Conservation (phyloP, 352 stramenopile species). For the Hyaloperonospora brassicae region DNA sequence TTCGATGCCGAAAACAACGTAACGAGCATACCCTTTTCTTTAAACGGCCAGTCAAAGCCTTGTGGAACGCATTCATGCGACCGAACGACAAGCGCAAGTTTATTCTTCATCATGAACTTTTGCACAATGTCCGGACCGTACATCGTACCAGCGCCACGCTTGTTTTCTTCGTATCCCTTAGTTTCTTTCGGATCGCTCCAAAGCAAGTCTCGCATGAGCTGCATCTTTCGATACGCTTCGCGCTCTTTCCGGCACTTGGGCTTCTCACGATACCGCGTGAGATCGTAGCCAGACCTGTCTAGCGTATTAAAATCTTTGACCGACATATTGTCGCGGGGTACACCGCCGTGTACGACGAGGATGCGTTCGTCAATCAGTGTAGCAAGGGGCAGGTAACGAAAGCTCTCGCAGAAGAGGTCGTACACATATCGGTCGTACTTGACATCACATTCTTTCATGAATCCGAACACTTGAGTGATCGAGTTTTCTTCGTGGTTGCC, state of each 20-base stretch:
- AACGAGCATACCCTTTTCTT: slow-evolving; percentile 77
- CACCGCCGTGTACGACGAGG: slow-evolving; percentile 67
- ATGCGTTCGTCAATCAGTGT: slow-evolving; percentile 72
- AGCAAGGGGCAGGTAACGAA: slow-evolving; percentile 63
- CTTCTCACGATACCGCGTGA: slow-evolving; percentile 64
- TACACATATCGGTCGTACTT: slow-evolving; percentile 79
- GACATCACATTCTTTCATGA: slow-evolving; percentile 79
- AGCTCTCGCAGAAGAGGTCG: slow-evolving; percentile 77
- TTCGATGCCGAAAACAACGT: slow-evolving; percentile 85
- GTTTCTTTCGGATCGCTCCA: slow-evolving; percentile 70
- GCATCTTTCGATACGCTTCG: slow-evolving; percentile 52
- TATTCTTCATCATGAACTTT: slow-evolving; percentile 84
- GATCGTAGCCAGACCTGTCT: slow-evolving; percentile 59
- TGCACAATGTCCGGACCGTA: slow-evolving; percentile 74
- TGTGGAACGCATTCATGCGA: slow-evolving; percentile 80
- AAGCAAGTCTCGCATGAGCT: slow-evolving; percentile 70
- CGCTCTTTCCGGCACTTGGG: slow-evolving; percentile 44
- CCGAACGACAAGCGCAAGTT: slow-evolving; percentile 68
- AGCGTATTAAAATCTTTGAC: slow-evolving; percentile 57
- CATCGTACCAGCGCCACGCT: slow-evolving; percentile 65
- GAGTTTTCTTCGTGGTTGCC: slow-evolving; percentile 84
- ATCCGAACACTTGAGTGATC: slow-evolving; percentile 82
- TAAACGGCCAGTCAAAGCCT: slow-evolving; percentile 75
- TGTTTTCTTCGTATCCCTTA: slow-evolving; percentile 74
- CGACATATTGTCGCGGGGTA: slow-evolving; percentile 51